phyloP scores from a whole-genome alignment of 306 rosid genomes.

The Ammopiptanthus mongolicus region DNA sequence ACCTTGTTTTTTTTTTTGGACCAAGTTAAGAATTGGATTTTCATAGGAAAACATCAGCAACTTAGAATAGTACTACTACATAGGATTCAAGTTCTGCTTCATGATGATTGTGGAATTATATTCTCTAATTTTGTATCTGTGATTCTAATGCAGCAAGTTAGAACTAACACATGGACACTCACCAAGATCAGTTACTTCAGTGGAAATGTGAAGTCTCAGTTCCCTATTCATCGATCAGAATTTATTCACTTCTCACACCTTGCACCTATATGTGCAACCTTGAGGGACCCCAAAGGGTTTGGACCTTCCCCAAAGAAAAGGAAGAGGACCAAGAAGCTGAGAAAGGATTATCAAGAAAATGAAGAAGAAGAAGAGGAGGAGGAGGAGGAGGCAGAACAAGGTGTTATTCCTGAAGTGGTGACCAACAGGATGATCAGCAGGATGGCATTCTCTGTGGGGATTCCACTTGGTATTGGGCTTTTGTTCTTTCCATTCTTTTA shows the following conservation, averaged over 20 bases:
- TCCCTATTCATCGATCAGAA: constrained; percentile 27
- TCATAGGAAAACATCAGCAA: no score
- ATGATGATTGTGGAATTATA: neutral
- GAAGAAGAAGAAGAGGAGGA: constrained; percentile 26
- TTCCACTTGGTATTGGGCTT: constrained; percentile 62
- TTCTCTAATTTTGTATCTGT: neutral
- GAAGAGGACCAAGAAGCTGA: constrained; percentile 36
- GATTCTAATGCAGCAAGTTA: constrained; percentile 32
- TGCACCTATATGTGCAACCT: constrained; percentile 42
- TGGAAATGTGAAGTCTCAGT: constrained; percentile 19
- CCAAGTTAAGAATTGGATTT: neutral
- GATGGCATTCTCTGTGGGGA: constrained; percentile 75
- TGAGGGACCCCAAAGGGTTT: constrained; percentile 63
- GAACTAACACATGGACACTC: constrained; percentile 13
- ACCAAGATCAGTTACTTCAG: constrained; percentile 12
- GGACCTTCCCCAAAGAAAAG: constrained; percentile 58
- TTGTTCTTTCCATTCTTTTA: constrained; percentile 84
- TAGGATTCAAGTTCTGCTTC: neutral
- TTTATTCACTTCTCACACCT: constrained; percentile 18
- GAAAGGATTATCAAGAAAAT: neutral
- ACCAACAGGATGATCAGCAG: constrained; percentile 86
- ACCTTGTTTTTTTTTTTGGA: neutral
- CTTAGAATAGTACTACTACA: no score
- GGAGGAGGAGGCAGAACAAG: constrained; percentile 37
- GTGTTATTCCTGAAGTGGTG: constrained; percentile 84